Conservation (phyloP, 345 rosid species). For the Lagerstroemia speciosa region DNA sequence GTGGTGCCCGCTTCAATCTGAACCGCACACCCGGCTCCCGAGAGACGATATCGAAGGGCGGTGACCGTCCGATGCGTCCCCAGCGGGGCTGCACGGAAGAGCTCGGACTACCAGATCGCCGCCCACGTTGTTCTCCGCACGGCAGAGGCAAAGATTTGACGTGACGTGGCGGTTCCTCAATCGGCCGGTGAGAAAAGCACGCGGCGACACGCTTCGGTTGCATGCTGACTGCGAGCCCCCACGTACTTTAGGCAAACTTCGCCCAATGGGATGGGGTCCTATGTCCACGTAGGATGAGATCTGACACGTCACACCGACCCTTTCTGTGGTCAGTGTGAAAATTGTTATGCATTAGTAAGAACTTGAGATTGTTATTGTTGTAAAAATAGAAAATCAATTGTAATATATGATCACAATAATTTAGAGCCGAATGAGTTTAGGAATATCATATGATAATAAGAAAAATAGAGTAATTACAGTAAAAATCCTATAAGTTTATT, state of each 20-base stretch:
- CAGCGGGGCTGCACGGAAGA: no score
- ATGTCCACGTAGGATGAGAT: constrained; percentile 2
- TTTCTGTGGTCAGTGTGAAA: no score
- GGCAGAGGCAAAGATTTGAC: neutral
- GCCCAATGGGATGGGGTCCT: neutral
- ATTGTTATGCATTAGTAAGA: no score
- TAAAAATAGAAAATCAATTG: no score
- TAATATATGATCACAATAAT: no score
- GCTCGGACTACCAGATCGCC: neutral
- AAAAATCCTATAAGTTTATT: no score
- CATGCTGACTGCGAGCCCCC: neutral
- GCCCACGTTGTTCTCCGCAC: neutral
- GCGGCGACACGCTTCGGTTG: constrained; percentile 10
- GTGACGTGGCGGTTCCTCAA: neutral
- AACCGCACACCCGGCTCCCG: neutral
- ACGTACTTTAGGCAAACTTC: neutral
- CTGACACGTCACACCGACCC: neutral
- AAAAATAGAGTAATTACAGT: neutral
- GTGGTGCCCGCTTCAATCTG: neutral
- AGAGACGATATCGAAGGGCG: neutral
- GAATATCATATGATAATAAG: no score
- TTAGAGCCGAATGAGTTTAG: no score
- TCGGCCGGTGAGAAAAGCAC: neutral
- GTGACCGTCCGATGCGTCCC: neutral
- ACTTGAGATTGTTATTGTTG: no score